A percentile compares a stretch with the other conserved stretches of the same genome.
phyloP scores from a whole-genome alignment of 805 yeast genomes.

The Lipomyces sp. region DNA sequence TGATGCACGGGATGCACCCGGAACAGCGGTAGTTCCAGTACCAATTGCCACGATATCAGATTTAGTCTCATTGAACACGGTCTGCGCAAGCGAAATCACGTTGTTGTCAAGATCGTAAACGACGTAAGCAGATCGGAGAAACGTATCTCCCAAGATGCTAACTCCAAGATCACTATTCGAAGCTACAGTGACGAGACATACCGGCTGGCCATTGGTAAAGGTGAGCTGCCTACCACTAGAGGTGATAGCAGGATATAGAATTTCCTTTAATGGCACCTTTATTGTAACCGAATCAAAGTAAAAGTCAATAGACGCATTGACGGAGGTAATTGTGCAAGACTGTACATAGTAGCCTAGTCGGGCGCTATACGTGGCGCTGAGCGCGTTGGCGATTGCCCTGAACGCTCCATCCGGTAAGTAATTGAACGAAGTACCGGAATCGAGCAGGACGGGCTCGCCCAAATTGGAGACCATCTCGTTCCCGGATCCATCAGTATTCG shows the following conservation, averaged over 20 bases:
- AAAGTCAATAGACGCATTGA: constrained; percentile 47
- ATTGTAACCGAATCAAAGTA: constrained; percentile 59
- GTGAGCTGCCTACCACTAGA: constrained; percentile 29
- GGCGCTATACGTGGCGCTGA: constrained; percentile 50
- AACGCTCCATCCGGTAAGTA: constrained; percentile 52
- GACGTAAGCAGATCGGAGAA: constrained; percentile 66
- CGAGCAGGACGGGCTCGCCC: constrained; percentile 53
- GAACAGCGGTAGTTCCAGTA: constrained; percentile 17
- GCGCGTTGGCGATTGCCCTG: constrained; percentile 42
- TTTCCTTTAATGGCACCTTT: constrained; percentile 50
- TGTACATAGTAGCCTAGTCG: constrained; percentile 51
- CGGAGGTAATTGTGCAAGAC: constrained; percentile 46
- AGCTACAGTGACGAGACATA: constrained; percentile 41
- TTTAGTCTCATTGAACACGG: constrained; percentile 42
- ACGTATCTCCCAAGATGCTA: constrained; percentile 66
- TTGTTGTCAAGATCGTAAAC: constrained; percentile 67
- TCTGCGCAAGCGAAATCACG: constrained; percentile 61
- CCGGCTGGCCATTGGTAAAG: constrained; percentile 35
- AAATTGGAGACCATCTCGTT: constrained; percentile 1
- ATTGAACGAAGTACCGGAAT: constrained; percentile 60
- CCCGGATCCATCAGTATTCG: constrained; percentile 22
- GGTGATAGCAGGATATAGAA: constrained; percentile 32
- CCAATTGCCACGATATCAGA: constrained; percentile 37
- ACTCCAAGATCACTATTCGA: constrained; percentile 42
- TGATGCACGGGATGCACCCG: constrained; percentile 15